phyloP scores from a whole-genome alignment of 495 filamentous ascomycete genomes.

The Bacidia rubella region DNA sequence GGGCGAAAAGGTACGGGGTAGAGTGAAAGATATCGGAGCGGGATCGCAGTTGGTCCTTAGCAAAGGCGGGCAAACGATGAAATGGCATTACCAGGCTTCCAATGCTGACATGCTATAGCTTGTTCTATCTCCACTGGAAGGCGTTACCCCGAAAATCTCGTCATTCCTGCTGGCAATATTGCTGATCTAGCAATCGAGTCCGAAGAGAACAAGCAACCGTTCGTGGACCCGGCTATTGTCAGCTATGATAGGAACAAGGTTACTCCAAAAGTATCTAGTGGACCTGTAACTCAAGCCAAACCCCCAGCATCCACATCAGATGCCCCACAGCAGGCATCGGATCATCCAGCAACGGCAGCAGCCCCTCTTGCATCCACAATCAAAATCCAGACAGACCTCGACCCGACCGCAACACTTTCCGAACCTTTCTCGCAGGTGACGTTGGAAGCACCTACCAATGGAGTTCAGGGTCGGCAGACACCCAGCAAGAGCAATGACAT shows the following conservation, averaged over 20 bases:
- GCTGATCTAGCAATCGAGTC: slow-evolving; percentile 39
- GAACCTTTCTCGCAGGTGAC: slow-evolving; percentile 3
- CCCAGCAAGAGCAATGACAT: neutral
- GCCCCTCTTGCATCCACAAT: neutral
- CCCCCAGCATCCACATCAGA: neutral
- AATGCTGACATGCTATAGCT: slow-evolving; percentile 16
- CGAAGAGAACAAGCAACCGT: slow-evolving; percentile 12
- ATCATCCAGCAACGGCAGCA: neutral
- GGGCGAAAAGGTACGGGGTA: slow-evolving; percentile 53
- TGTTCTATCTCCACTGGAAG: slow-evolving; percentile 5
- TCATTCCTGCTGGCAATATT: slow-evolving; percentile 41
- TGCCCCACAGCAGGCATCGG: neutral
- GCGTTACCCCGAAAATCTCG: slow-evolving; percentile 10
- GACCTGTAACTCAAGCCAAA: neutral
- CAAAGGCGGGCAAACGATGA: slow-evolving; percentile 48
- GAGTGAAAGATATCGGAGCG: slow-evolving; percentile 52
- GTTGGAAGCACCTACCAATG: neutral
- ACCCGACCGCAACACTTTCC: neutral
- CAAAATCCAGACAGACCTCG: neutral
- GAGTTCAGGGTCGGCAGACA: neutral
- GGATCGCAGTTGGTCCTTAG: slow-evolving; percentile 60
- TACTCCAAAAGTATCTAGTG: neutral
- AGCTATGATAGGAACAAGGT: slow-evolving; percentile 22
- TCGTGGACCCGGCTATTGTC: slow-evolving; percentile 45
- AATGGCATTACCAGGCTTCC: neutral